Conservation (phyloP, 2,329 filamentous ascomycete genomes). For the Fusarium camptoceras region DNA sequence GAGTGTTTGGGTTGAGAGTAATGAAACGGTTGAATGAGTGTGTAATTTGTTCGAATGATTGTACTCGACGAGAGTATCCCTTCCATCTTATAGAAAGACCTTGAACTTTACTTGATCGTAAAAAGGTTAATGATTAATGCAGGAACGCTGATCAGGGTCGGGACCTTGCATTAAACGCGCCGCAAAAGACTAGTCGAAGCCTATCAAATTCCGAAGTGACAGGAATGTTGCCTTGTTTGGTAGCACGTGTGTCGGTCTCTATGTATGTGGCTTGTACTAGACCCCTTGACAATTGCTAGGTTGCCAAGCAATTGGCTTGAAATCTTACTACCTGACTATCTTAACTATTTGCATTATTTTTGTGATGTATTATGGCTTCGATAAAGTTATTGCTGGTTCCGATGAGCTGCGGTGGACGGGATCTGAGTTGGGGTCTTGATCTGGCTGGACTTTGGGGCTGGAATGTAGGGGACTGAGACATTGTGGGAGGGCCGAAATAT, state of each 20-base stretch:
- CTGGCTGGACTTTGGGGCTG: not conserved
- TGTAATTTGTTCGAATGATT: not conserved
- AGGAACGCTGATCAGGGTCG: slow-evolving; percentile 22
- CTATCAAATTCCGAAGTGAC: not conserved
- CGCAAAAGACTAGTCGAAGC: slow-evolving; percentile 8
- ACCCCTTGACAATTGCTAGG: not conserved
- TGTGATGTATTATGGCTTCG: not conserved
- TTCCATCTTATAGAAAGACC: slow-evolving; percentile 14
- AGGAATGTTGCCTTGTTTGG: not conserved
- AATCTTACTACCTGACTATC: not conserved
- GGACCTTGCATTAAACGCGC: slow-evolving; percentile 18
- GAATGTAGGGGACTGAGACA: not conserved
- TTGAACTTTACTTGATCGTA: not conserved
- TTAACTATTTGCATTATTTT: not conserved
- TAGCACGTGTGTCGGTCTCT: not conserved
- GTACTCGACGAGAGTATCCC: not conserved
- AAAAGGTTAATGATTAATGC: not conserved
- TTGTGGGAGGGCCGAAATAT: not conserved
- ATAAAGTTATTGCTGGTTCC: not conserved
- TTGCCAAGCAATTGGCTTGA: not conserved
- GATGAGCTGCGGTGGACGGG: not conserved
- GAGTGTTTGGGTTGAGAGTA: not conserved
- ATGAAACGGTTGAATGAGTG: slow-evolving; percentile 1
- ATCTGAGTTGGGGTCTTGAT: not conserved
- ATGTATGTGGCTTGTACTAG: slow-evolving; percentile 16